Base-by-base conservation (phyloP, 371 early-diverging fungal species). In the Actinomucor elegans region DNA sequence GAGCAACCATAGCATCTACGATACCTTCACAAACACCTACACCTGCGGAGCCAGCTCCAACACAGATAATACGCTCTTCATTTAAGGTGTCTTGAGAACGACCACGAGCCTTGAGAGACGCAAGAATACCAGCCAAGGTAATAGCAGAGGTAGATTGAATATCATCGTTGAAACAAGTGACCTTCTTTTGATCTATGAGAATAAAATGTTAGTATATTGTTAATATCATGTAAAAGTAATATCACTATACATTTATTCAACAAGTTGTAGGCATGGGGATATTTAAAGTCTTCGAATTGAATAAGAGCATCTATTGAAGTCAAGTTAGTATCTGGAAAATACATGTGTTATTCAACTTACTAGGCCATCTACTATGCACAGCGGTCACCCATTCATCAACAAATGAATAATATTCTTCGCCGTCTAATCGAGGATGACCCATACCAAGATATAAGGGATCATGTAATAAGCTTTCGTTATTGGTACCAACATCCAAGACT, bases 21-120 rank as follows among this genome's bases (percentile, higher is more conserved):
- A 81, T 85, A 32, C 83, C 83, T 53, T 84, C 84, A 46, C 84
- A 82, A 5, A 85, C 83, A 62, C 87, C 87, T 8, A 85, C 81
- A 46, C 85, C 87, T 6, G 87, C 83, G 38, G 81, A 75, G 4
- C 87, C 87, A 26, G 87, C 84, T 21, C 87, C 87, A 23, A 84
- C 79, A 47, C 84, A 85, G 10, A 86, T 59, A 38, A 85, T 79
- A 0, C 76, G 71, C 45, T 77, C 77, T 24, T 69, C 29, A 4
- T 57, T 44, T 24, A 77, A 41, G 18, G 60, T 66, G 10, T 81
- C 79, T 43, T 75, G 76, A 7, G 67, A 44, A 20, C 41, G 26
- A 2, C 80, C 64, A 52, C 83, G 71, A 3, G 79, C 74, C 56
- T 82, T 84, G 17, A 86, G 48, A 1, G 84, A 67, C 18, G 81